phyloP scores from a whole-genome alignment of 192 early-diverging fungal genomes.

The Phlyctochytrium arcticum region DNA sequence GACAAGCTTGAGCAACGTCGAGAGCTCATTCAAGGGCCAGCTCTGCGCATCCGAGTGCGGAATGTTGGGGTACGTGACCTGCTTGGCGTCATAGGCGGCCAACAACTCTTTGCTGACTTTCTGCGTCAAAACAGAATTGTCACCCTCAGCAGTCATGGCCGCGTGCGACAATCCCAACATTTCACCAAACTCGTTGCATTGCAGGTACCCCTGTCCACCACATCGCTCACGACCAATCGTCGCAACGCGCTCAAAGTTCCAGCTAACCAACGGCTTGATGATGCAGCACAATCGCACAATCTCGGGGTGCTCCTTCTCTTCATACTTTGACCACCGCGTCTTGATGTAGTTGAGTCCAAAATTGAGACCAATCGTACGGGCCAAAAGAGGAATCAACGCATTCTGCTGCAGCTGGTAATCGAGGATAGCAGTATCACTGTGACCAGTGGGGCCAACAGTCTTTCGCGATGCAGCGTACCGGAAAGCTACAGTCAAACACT shows the following conservation, averaged over 20 bases:
- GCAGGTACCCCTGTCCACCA: conserved; percentile 71
- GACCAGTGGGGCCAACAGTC: conserved; percentile 72
- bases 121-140: conserved; percentile 70
- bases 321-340: conserved; percentile 49
- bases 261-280: conserved; percentile 71
- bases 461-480: conserved; percentile 65
- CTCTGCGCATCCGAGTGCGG: conserved; percentile 7
- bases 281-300: conserved; percentile 71
- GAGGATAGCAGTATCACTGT: conserved; percentile 71
- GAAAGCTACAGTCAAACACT: conserved; percentile 58
- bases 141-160: conserved; percentile 77
- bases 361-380: conserved; percentile 61
- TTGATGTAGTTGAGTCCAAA: conserved; percentile 79
- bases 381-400: conserved; percentile 65
- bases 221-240: conserved; percentile 69
- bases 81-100: conserved; percentile 44
- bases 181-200: conserved; percentile 58
- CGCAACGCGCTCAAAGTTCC: conserved; percentile 68
- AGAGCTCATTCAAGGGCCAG: conserved; percentile 49
- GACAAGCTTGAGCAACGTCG: conserved; percentile 41
- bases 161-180: conserved; percentile 62
- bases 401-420: conserved; percentile 74
- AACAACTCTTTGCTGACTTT: conserved; percentile 76
- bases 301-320: conserved; percentile 47
- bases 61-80: conserved; percentile 36